Evolutionary conservation across 352 stramenopile genomes (phyloP), one percentile per base, ranked within the genome.

Genomic region (Phytophthora agathidicida): DNA sequence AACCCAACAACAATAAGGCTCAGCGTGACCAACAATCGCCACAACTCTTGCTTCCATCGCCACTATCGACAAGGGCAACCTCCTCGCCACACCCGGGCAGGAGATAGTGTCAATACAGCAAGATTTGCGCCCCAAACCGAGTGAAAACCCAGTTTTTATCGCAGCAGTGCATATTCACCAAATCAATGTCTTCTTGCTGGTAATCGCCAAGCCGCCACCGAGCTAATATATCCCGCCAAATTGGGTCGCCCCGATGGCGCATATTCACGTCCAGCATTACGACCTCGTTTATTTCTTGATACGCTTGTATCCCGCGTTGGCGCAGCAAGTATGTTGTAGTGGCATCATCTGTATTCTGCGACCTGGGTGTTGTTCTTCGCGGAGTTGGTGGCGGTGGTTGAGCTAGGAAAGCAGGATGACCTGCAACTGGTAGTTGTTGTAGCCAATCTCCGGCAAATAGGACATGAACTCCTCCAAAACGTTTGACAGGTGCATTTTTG

Each of bases 401-500:
- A n/a, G 16, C 0, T 8, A 44, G 3, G 31, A 53, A 73, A 8
- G 30, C 46, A 20, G 64, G 64, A 9, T 60, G 35, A 0, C 59
- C 59, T 1, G 50, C 49, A 0, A 74, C 60, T 36, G 65, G 60
- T 42, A 67, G 35, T 27, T 70, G 65, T 23, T 70, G 59, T 0
- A 70, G 19, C 65, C 65, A 74, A 26, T 70, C 65, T 41, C 65
- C 65, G 5, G 59, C 65, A 7, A 74, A 47, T 13, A 68, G 33
- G 8, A 68, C 22, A 26, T 73, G 53, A 22, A 70, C 24, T 13
- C 65, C 54, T 36, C 56, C 43, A 19, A 67, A 69, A 39, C 7
- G 22, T 27, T 37, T 41, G 20, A 49, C 27, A 6, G 39, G 38
- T 3, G 13, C 17, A 5, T 33, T 28, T 22, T 36, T 17, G 2